A percentile compares a stretch with the other conserved stretches of the same genome.
These are phyloP conservation scores for Aphanomyces invadans DNA, from an alignment of 352 stramenopile species.

Conservation along the genomic window DNA sequence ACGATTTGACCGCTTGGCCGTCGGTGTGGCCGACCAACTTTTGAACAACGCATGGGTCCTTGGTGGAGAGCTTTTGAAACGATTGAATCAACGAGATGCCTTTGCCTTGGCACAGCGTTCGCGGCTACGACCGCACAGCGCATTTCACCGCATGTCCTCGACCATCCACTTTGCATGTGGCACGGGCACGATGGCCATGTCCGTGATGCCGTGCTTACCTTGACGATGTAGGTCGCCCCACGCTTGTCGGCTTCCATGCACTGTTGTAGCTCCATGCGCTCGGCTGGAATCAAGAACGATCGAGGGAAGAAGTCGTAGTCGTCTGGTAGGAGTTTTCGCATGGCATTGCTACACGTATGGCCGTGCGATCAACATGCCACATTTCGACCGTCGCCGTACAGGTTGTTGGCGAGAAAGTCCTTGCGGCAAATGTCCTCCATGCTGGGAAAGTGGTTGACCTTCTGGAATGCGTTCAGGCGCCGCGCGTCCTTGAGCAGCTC, in stretches of 20 bases:
- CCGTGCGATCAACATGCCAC: not conserved
- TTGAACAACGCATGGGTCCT: slow-evolving; percentile 39
- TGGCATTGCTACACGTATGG: slow-evolving; percentile 31
- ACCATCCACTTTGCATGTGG: too few relatives aligned
- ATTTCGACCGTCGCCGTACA: slow-evolving; percentile 28
- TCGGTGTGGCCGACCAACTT: slow-evolving; percentile 17
- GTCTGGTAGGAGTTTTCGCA: slow-evolving; percentile 33
- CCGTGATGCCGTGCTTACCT: too few relatives aligned
- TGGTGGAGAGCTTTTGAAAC: slow-evolving; percentile 30
- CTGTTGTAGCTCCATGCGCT: slow-evolving; percentile 32
- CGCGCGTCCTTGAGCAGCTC: slow-evolving; percentile 37
- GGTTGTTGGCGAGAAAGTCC: slow-evolving; percentile 45
- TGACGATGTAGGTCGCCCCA: slow-evolving; percentile 40
- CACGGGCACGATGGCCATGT: too few relatives aligned
- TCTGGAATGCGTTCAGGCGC: slow-evolving; percentile 40
- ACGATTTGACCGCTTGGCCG: not conserved
- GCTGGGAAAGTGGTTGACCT: slow-evolving; percentile 47
- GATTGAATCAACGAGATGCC: slow-evolving; percentile 38
- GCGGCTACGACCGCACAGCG: slow-evolving; percentile 23
- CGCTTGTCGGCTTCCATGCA: slow-evolving; percentile 33
- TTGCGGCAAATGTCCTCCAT: slow-evolving; percentile 54
- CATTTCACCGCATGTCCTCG: too few relatives aligned
- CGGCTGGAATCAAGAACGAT: slow-evolving; percentile 35
- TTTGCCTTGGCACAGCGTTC: slow-evolving; percentile 38
- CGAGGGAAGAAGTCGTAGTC: slow-evolving; percentile 40